These are phyloP conservation scores for Nitzschia inconspicua DNA, from an alignment of 108 stramenopile species.

Conservation along the genomic window DNA sequence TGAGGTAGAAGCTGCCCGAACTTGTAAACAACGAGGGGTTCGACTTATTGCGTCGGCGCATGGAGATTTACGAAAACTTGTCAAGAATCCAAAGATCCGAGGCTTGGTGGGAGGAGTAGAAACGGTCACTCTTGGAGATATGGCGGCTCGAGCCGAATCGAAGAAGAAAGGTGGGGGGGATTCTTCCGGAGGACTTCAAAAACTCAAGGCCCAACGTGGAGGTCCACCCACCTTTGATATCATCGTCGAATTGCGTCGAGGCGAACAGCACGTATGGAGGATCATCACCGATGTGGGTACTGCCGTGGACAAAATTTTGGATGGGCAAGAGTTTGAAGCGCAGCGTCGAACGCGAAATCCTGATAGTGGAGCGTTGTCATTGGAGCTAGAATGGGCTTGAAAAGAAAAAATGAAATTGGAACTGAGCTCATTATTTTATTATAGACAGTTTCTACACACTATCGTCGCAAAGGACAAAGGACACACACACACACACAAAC, in stretches of 20 bases:
- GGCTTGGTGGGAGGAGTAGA: constrained; percentile 53
- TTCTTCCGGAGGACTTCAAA: not conserved
- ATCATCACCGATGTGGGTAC: constrained; percentile 25
- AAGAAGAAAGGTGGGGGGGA: constrained; percentile 3
- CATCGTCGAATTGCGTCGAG: constrained; percentile 38
- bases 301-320: constrained; percentile 40
- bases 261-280: constrained; percentile 32
- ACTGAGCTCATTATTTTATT: not conserved
- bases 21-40: constrained; percentile 49
- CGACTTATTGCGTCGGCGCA: constrained; percentile 70
- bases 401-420: not conserved
- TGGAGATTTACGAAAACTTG: constrained; percentile 43
- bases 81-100: constrained; percentile 45
- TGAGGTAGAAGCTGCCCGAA: constrained; percentile 58
- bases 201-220: constrained; percentile 18
- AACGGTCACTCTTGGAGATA: constrained; percentile 40
- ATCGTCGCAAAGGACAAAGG: too few relatives aligned
- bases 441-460: too few relatives aligned
- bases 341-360: constrained; percentile 32
- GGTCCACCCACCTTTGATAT: constrained; percentile 44
- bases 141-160: constrained; percentile 22
- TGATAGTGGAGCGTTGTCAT: constrained; percentile 6
- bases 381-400: not conserved
- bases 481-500: too few relatives aligned
- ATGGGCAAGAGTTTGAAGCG: constrained; percentile 14